A percentile compares a stretch with the other conserved stretches of the same genome.
Evolutionary conservation across 164 flowering plant genomes (phyloP).

Genomic region (Sextonia rubra): DNA sequence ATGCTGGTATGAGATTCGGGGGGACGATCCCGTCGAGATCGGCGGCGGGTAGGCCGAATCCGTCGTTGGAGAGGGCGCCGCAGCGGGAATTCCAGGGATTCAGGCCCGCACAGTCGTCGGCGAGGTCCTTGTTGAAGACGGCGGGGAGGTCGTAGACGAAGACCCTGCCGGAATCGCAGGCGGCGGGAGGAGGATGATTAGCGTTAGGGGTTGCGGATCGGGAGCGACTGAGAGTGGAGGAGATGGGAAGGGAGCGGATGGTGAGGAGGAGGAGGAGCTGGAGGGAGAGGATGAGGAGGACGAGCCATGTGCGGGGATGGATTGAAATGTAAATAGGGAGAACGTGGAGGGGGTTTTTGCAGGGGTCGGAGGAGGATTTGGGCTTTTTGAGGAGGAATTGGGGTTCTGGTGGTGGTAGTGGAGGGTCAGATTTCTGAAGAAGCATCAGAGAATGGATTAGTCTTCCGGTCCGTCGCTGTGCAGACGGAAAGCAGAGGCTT

Average conservation of each 20-base stretch:
- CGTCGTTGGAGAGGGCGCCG: constrained; percentile 54
- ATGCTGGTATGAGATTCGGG: constrained; percentile 29
- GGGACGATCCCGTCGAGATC: constrained; percentile 44
- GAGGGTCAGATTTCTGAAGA: constrained; percentile 14
- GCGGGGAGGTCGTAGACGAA: constrained; percentile 77
- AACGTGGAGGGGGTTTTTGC: constrained; percentile 8
- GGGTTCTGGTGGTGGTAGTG: constrained; percentile 3
- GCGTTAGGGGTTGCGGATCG: constrained; percentile 11
- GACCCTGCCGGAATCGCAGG: constrained; percentile 43
- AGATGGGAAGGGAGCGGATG: constrained; percentile 21
- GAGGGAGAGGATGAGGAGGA: constrained; percentile 20
- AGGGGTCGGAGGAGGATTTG: constrained; percentile 2
- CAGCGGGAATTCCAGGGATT: constrained; percentile 77
- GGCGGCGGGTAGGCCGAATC: constrained; percentile 56
- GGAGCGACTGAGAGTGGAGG: constrained; percentile 14
- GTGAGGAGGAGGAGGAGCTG: constrained; percentile 25
- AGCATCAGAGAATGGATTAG: constrained; percentile 12
- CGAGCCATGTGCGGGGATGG: constrained; percentile 29
- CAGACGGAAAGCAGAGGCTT: background rate
- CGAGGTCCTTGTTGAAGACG: constrained; percentile 46
- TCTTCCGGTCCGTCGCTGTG: background rate
- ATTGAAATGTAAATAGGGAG: constrained; percentile 14
- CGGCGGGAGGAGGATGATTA: background rate
- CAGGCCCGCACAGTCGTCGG: constrained; percentile 45
- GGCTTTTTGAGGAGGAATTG: constrained; percentile 7